phyloP scores from a whole-genome alignment of 164 flowering plant species.

The Stephania cephalantha region DNA sequence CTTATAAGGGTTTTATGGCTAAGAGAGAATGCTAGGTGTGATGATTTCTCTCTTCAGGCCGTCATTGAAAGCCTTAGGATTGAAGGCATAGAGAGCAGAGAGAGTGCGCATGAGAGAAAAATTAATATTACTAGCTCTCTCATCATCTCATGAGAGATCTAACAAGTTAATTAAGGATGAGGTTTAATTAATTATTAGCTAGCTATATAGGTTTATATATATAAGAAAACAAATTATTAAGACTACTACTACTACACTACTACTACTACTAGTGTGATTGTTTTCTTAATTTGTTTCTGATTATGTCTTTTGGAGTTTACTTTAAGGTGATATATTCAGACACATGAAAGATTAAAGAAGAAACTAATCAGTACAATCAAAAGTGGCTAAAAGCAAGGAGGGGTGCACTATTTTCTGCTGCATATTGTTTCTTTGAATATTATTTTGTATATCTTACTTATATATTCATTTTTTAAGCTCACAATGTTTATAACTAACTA shows the following conservation, averaged over 20 bases:
- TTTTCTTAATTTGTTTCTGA: too few species aligned
- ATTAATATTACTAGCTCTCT: conserved; percentile 14
- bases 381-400: conserved; percentile 37
- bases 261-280: too few species aligned
- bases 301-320: conserved; percentile 41
- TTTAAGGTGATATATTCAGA: conserved; percentile 28
- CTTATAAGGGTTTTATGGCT: not conserved
- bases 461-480: too few species aligned
- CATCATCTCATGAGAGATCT: not conserved
- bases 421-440: conserved; percentile 33
- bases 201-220: too few species aligned
- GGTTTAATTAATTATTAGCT: too few species aligned
- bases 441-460: too few species aligned
- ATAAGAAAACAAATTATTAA: too few species aligned
- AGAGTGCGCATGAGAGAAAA: conserved; percentile 37
- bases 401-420: conserved; percentile 40
- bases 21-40: conserved; percentile 19
- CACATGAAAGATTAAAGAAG: conserved; percentile 58
- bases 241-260: too few species aligned
- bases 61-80: conserved; percentile 68
- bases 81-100: conserved; percentile 44
- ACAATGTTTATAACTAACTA: too few species aligned
- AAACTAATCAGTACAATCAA: conserved; percentile 20
- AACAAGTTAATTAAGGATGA: too few species aligned
- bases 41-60: conserved; percentile 43